Percentiles rank a stretch among this genome's conserved stretches.
Conservation (phyloP, 495 filamentous ascomycete species). For the Aspergillus diversus region DNA sequence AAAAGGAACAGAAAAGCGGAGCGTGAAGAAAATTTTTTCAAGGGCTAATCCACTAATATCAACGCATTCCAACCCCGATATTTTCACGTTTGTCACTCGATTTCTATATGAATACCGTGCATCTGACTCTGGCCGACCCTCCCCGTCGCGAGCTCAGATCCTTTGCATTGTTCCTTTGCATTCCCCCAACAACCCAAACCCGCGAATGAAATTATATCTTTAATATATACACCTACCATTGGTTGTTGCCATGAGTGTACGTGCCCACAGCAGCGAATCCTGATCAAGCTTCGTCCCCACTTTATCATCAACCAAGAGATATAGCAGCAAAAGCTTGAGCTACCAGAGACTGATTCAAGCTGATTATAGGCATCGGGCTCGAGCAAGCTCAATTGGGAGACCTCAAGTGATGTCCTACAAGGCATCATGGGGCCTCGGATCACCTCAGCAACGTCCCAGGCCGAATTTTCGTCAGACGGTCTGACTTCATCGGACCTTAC, state of each 20-base stretch:
- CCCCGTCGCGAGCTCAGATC: neutral
- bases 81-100: conserved; percentile 2
- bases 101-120: conserved; percentile 17
- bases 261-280: conserved; percentile 10
- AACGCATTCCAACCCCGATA: conserved; percentile 5
- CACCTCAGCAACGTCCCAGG: conserved; percentile 23
- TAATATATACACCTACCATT: neutral
- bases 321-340: neutral
- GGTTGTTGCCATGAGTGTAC: conserved; percentile 18
- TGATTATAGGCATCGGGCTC: conserved; percentile 11
- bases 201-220: conserved; percentile 11
- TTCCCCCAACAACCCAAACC: conserved; percentile 2
- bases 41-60: conserved; percentile 8
- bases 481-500: conserved; percentile 25
- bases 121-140: conserved; percentile 5
- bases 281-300: neutral
- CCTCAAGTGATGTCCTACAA: conserved; percentile 40
- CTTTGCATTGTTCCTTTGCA: conserved; percentile 8
- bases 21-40: neutral
- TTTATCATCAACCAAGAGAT: conserved; percentile 1
- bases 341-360: conserved; percentile 2
- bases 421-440: conserved; percentile 37
- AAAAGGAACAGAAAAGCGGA: no score
- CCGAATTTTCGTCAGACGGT: conserved; percentile 21
- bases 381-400: conserved; percentile 31